Evolutionary conservation across 2,329 filamentous ascomycete genomes (phyloP), one percentile per base, ranked within the genome.

Genomic region (Alternaria brassicicola): DNA sequence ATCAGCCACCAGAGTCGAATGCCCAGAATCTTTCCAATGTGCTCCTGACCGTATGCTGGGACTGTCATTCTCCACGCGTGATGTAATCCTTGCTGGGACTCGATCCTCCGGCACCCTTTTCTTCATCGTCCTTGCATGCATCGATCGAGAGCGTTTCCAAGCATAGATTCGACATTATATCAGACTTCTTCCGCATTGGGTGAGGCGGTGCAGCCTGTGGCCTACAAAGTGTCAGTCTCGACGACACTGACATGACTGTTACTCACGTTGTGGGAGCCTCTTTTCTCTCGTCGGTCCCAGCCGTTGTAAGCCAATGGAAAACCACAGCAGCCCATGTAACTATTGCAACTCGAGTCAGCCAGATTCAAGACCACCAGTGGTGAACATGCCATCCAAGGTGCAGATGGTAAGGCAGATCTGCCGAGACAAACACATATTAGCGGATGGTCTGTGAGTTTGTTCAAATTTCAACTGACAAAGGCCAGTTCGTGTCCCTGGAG

Each of bases 351-450:
- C 42, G n/a, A 19, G 52, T 59, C 21, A 59, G 52, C 13, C 39
- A 17, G 19, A n/a, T 25, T 8, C n/a, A 10, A 35, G 6, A 33
- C 26, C 17, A 39, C 12, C 33, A 8, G 31, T 10, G 43, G 15
- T 9, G 39, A 21, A 62, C 73, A 36, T 66, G 80, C 79, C 71
- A 55, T 81, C 79, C 10, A 78, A 60, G 2, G 71, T 76, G 63
- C 79, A 81, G 2, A 77, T 63, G 0, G 70, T 74, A 49, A 79
- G 71, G 55, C 79, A 81, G 4, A 80, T 17, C 57, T 60, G 35
- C 21, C 15, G 6, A n/a, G 19, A 41, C 19, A 8, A 36, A 4
- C 25, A 25, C 2, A 19, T 3, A 31, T 58, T 17, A 58, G 55
- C 19, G 15, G 21, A 21, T 25, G 10, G 12, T 7, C 7, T 23